Evolutionary conservation across 148 eudicot genomes (phyloP).

Genomic region (Euryodendron excelsum): DNA sequence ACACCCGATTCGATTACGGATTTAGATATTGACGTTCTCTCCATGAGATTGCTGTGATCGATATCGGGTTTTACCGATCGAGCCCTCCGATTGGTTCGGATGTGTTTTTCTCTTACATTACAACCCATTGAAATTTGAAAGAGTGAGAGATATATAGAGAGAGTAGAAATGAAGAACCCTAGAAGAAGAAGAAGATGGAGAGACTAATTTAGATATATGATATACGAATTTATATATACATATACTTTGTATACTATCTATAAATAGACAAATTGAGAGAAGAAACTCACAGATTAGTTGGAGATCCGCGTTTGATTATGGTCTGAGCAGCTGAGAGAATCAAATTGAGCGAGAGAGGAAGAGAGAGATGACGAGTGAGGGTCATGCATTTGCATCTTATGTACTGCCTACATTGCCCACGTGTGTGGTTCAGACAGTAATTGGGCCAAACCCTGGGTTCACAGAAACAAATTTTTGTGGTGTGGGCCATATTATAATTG

Average conservation of each 20-base stretch:
- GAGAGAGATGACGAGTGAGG: neutral
- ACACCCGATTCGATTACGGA: slow-evolving; percentile 50
- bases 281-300: slow-evolving; percentile 3
- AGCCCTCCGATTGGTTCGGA: slow-evolving; percentile 68
- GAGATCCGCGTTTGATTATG: neutral
- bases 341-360: neutral
- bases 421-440: neutral
- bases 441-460: slow-evolving; percentile 7
- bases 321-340: neutral
- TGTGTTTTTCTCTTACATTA: slow-evolving; percentile 83
- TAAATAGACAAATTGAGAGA: neutral
- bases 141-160: neutral
- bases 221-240: neutral
- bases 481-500: no score
- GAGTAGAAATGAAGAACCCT: neutral
- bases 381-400: neutral
- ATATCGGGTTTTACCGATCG: slow-evolving; percentile 53
- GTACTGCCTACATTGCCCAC: neutral
- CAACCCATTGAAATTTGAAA: slow-evolving; percentile 59
- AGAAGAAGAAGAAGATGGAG: neutral
- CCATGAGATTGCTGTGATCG: slow-evolving; percentile 38
- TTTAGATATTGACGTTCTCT: slow-evolving; percentile 26
- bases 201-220: neutral
- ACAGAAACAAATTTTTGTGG: no score
- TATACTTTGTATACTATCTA: neutral